Conservation (phyloP, 192 early-diverging fungal species). For the Lobulomyces angularis region DNA sequence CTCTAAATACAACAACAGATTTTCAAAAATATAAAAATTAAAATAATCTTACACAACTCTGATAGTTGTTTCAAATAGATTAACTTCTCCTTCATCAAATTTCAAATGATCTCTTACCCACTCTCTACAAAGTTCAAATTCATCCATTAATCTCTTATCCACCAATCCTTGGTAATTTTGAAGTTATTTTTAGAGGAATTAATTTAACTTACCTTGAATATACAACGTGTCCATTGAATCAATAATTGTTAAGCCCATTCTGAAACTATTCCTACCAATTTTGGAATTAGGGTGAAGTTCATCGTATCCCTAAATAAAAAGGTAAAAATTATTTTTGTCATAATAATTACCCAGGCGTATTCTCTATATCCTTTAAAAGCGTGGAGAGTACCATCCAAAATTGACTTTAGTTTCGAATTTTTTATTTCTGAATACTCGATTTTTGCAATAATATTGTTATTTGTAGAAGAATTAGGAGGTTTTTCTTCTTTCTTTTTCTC, state of each 20-base stretch:
- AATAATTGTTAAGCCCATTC: constrained; percentile 68
- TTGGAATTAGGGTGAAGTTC: constrained; percentile 68
- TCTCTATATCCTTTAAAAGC: too few relatives aligned
- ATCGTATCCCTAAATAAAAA: constrained; percentile 75
- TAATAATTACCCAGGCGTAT: too few relatives aligned
- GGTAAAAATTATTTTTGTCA: too few relatives aligned
- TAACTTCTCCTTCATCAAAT: constrained; percentile 40
- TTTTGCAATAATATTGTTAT: too few relatives aligned
- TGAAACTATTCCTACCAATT: constrained; percentile 56
- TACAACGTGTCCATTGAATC: constrained; percentile 77
- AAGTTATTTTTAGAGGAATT: too few relatives aligned
- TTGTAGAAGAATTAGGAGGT: too few relatives aligned
- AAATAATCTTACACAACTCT: background rate
- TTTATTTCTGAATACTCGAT: too few relatives aligned
- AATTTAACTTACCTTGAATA: constrained; percentile 65
- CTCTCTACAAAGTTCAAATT: constrained; percentile 55
- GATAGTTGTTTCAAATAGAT: constrained; percentile 5
- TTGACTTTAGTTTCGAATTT: too few relatives aligned
- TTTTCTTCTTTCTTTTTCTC: too few relatives aligned
- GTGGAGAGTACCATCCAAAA: too few relatives aligned
- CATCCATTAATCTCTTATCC: too few relatives aligned
- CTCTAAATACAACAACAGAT: constrained; percentile 65
- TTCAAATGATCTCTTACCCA: constrained; percentile 48
- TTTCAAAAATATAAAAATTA: constrained; percentile 42
- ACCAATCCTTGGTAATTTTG: too few relatives aligned